Percentiles rank a stretch among this genome's conserved stretches.
phyloP scores from a whole-genome alignment of 306 rosid genomes.

The Malus sylvestris region DNA sequence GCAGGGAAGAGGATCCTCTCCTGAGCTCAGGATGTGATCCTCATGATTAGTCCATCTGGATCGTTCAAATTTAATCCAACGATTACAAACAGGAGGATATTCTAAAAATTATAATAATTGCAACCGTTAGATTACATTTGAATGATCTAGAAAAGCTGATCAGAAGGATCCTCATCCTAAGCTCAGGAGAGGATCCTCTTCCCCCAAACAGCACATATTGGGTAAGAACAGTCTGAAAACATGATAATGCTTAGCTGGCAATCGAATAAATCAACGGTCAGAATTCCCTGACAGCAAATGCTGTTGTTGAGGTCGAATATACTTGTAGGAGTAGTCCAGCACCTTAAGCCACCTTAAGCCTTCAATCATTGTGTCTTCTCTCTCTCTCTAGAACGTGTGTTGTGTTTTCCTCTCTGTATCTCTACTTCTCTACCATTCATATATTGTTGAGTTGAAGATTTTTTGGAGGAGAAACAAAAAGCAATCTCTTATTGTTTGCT shows the following conservation, averaged over 20 bases:
- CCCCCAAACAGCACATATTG: conserved; percentile 34
- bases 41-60: no score
- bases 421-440: conserved; percentile 13
- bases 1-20: no score
- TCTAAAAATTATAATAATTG: no score
- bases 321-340: conserved; percentile 7
- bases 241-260: conserved; percentile 68
- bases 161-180: no score
- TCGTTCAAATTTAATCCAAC: no score
- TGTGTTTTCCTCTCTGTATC: conserved; percentile 10
- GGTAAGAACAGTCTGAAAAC: conserved; percentile 25
- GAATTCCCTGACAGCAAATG: conserved; percentile 27
- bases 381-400: conserved; percentile 19
- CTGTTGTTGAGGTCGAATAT: conserved; percentile 53
- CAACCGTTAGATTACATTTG: no score
- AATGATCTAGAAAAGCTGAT: no score
- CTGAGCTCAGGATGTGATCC: no score
- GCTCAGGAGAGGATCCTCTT: no score
- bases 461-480: conserved; percentile 27
- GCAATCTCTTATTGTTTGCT: conserved; percentile 26
- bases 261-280: conserved; percentile 47
- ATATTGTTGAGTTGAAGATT: conserved; percentile 15
- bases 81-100: rapidly evolving
- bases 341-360: conserved; percentile 50
- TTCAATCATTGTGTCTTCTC: conserved; percentile 59